phyloP scores from a whole-genome alignment of 371 early-diverging fungal genomes.

The Rhizopus microsporus region DNA sequence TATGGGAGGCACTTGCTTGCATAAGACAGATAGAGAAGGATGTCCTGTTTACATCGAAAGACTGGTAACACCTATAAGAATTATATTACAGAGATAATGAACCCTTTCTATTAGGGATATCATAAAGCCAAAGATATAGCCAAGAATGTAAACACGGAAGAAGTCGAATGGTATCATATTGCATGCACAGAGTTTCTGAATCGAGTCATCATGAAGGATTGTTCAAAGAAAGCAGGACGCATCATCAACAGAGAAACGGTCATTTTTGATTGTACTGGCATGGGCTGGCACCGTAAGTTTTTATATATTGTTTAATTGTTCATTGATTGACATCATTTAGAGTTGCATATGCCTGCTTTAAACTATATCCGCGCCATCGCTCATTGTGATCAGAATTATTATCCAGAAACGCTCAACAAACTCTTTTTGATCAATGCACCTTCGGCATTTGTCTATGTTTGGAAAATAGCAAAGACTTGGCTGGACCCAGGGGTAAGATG shows the following conservation, averaged over 20 bases:
- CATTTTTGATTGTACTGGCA: slow-evolving; percentile 82
- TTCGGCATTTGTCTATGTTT: slow-evolving; percentile 76
- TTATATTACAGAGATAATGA: neutral
- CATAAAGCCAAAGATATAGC: slow-evolving; percentile 77
- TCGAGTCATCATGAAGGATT: slow-evolving; percentile 72
- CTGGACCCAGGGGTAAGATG: slow-evolving; percentile 71
- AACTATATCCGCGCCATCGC: slow-evolving; percentile 72
- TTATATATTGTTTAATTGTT: slow-evolving; percentile 7
- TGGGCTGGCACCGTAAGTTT: slow-evolving; percentile 72
- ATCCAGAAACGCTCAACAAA: slow-evolving; percentile 81
- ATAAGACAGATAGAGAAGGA: slow-evolving; percentile 82
- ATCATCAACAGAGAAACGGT: slow-evolving; percentile 77
- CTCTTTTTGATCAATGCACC: slow-evolving; percentile 86
- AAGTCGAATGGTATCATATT: slow-evolving; percentile 72
- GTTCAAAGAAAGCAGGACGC: slow-evolving; percentile 64
- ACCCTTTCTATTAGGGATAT: slow-evolving; percentile 47
- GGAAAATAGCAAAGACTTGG: slow-evolving; percentile 82
- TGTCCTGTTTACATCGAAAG: slow-evolving; percentile 83
- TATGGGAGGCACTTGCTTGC: slow-evolving; percentile 82
- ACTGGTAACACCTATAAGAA: slow-evolving; percentile 13
- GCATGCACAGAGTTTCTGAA: slow-evolving; percentile 78
- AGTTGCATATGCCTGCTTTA: slow-evolving; percentile 78
- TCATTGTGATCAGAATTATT: slow-evolving; percentile 81
- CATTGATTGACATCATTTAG: slow-evolving; percentile 33
- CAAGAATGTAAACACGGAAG: slow-evolving; percentile 61